phyloP scores from a whole-genome alignment of 1,139 yeast species.

The Geotrichum armillariae region DNA sequence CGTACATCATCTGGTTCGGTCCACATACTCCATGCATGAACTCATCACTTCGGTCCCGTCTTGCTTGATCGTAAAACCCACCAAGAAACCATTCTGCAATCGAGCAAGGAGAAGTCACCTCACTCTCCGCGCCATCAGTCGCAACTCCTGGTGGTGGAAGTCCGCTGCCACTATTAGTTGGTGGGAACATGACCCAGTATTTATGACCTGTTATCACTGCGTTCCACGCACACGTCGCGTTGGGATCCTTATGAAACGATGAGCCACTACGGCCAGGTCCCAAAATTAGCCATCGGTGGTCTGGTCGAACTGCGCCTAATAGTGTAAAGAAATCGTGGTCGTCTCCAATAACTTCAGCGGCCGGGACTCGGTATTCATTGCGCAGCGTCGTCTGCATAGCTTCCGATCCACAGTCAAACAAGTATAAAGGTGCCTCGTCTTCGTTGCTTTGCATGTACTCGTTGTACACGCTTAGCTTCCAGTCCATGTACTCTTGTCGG shows the following conservation, averaged over 20 bases:
- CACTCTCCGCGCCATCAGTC: conserved; percentile 75
- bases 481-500: conserved; percentile 81
- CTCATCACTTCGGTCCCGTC: conserved; percentile 31
- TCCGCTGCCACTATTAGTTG: too few relatives aligned
- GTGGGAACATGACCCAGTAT: conserved; percentile 89
- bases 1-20: conserved; percentile 84
- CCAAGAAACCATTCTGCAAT: conserved; percentile 87
- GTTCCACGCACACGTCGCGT: conserved; percentile 90
- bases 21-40: conserved; percentile 71
- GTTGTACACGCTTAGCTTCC: conserved; percentile 65
- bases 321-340: conserved; percentile 38
- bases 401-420: conserved; percentile 73
- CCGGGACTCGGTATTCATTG: conserved; percentile 56
- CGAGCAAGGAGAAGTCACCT: conserved; percentile 89
- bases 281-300: conserved; percentile 84
- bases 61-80: conserved; percentile 72
- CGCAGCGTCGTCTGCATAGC: conserved; percentile 58
- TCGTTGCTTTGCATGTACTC: conserved; percentile 59
- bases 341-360: conserved; percentile 45
- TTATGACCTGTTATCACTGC: conserved; percentile 72
- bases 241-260: conserved; percentile 91
- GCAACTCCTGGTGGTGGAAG: conserved; percentile 85
- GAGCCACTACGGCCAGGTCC: conserved; percentile 85
- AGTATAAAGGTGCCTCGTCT: conserved; percentile 82
- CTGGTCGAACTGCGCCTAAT: conserved; percentile 63